Evolutionary conservation across 2,329 filamentous ascomycete genomes (phyloP).

Genomic region (Diaporthe helianthi): DNA sequence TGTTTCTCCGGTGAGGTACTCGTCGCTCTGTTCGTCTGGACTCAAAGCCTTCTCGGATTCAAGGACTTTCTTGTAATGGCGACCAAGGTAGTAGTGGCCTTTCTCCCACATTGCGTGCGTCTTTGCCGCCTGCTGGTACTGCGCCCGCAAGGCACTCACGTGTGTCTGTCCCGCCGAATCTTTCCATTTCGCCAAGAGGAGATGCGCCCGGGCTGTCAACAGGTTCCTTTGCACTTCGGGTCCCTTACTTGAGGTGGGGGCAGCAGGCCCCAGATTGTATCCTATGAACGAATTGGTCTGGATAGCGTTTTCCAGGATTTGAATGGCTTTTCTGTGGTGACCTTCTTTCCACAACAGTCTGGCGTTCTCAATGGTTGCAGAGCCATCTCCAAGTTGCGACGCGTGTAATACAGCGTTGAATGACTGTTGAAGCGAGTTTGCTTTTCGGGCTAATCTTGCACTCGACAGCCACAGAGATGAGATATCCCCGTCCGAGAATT

Average conservation of each 20-base stretch:
- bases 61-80: conserved; percentile 95
- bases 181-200: conserved; percentile 95
- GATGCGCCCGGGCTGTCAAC: conserved; percentile 77
- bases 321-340: conserved; percentile 93
- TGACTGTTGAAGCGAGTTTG: conserved; percentile 82
- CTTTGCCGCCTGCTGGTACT: conserved; percentile 83
- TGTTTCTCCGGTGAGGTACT: conserved; percentile 80
- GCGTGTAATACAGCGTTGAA: conserved; percentile 95
- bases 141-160: conserved; percentile 76
- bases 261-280: conserved; percentile 43
- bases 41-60: conserved; percentile 86
- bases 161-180: conserved; percentile 94
- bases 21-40: conserved; percentile 77
- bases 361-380: conserved; percentile 92
- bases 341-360: conserved; percentile 92
- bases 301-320: conserved; percentile 87
- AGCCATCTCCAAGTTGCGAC: conserved; percentile 80
- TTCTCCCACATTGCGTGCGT: conserved; percentile 84
- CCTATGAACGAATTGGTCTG: conserved; percentile 74
- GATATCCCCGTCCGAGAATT: conserved; percentile 75
- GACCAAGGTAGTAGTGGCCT: conserved; percentile 94
- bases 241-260: conserved; percentile 48
- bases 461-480: conserved; percentile 86
- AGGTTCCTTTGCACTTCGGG: conserved; percentile 61
- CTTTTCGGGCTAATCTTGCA: conserved; percentile 85